Percentiles rank a stretch among this genome's conserved stretches.
phyloP scores from a whole-genome alignment of 768 basidiomycete species.

The Mycena leptocephala region DNA sequence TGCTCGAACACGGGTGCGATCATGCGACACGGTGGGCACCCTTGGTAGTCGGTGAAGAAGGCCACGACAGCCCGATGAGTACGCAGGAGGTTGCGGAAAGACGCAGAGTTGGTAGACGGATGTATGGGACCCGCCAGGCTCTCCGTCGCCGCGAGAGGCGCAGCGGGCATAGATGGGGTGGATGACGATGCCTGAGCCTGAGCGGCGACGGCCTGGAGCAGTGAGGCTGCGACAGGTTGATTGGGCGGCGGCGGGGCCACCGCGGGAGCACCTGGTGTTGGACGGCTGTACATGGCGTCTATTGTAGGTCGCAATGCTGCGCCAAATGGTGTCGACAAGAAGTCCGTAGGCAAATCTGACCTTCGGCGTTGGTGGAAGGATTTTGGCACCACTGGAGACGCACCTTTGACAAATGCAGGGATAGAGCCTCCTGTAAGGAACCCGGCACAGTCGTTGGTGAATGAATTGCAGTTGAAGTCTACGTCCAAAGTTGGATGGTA shows the following conservation, averaged over 20 bases:
- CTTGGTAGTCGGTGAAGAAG: slow-evolving; percentile 83
- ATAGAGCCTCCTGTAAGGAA: slow-evolving; percentile 90
- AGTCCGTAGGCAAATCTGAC: slow-evolving; percentile 84
- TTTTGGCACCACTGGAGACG: slow-evolving; percentile 29
- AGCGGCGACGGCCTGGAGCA: slow-evolving; percentile 72
- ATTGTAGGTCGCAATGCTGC: slow-evolving; percentile 91
- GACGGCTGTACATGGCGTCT: slow-evolving; percentile 87
- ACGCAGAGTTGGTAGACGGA: slow-evolving; percentile 80
- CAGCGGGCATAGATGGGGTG: slow-evolving; percentile 32
- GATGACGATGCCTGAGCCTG: slow-evolving; percentile 58
- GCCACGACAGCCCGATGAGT: slow-evolving; percentile 83
- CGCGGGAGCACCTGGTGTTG: slow-evolving; percentile 58
- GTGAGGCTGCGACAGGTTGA: slow-evolving; percentile 66
- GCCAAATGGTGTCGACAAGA: slow-evolving; percentile 92
- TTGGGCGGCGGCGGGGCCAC: slow-evolving; percentile 57
- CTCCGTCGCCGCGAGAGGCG: slow-evolving; percentile 57
- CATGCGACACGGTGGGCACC: slow-evolving; percentile 86
- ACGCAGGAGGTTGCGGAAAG: slow-evolving; percentile 77
- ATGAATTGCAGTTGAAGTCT: slow-evolving; percentile 98
- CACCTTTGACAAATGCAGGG: slow-evolving; percentile 88
- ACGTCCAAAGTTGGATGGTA: not conserved
- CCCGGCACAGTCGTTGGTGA: slow-evolving; percentile 90
- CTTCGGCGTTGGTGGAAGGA: not conserved
- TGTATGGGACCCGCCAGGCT: slow-evolving; percentile 78
- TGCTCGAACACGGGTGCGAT: slow-evolving; percentile 90